Conservation (phyloP, 78 protist species). For the Speleostelium caveatum region DNA sequence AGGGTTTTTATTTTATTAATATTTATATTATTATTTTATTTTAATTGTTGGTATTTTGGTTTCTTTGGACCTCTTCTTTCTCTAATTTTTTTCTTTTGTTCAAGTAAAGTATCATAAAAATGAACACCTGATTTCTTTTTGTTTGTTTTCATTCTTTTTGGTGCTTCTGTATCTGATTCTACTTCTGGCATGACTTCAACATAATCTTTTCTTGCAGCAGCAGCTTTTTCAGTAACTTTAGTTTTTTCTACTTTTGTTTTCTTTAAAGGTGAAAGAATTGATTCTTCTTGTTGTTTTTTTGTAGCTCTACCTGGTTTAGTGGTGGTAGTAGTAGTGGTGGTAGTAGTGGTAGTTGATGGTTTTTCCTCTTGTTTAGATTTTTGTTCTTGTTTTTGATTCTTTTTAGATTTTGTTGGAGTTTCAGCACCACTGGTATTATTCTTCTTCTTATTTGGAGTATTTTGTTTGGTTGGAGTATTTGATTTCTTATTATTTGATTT, state of each 20-base stretch:
- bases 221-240: not conserved
- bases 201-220: slow-evolving; percentile 28
- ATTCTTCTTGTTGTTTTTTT: not conserved
- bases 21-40: too few species aligned
- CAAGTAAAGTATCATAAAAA: slow-evolving; percentile 60
- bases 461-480: not conserved
- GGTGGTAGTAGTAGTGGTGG: not conserved
- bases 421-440: not conserved
- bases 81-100: slow-evolving; percentile 58
- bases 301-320: not conserved
- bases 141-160: slow-evolving; percentile 23
- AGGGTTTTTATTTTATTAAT: too few species aligned
- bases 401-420: not conserved
- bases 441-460: not conserved
- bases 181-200: slow-evolving; percentile 56
- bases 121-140: slow-evolving; percentile 50
- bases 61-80: slow-evolving; percentile 47
- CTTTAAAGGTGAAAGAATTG: not conserved
- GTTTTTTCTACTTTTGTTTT: not conserved
- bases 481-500: not conserved
- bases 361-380: too few species aligned
- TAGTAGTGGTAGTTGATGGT: not conserved
- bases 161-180: slow-evolving; percentile 43
- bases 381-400: not conserved
- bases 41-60: slow-evolving; percentile 25